A percentile compares a stretch with the other conserved stretches of the same genome.
Conservation (phyloP, 2,329 filamentous ascomycete genomes). For the Fusarium lateritium region DNA sequence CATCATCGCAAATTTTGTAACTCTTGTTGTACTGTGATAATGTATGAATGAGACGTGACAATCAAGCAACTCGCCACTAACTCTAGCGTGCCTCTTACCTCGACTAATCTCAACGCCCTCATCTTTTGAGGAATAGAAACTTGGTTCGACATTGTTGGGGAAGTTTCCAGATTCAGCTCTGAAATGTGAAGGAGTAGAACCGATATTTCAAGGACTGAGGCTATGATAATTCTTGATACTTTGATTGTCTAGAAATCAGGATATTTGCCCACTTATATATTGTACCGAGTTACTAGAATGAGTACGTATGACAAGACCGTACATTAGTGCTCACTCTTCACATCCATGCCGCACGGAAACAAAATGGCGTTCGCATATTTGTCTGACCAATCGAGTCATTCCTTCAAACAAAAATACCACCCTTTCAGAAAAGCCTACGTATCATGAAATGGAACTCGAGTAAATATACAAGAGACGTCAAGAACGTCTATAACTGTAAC, state of each 20-base stretch:
- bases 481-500: not conserved
- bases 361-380: not conserved
- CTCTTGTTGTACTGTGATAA: conserved; percentile 23
- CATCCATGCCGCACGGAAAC: not conserved
- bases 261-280: no score
- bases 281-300: no score
- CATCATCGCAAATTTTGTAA: conserved; percentile 28
- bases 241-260: not conserved
- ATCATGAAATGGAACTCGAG: no score
- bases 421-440: no score
- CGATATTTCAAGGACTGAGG: not conserved
- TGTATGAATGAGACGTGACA: not conserved
- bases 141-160: not conserved
- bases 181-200: not conserved
- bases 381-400: no score
- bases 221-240: not conserved
- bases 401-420: no score
- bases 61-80: not conserved
- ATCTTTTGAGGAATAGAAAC: conserved; percentile 23
- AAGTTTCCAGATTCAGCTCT: not conserved
- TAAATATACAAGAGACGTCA: not conserved
- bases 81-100: conserved; percentile 13
- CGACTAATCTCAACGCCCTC: conserved; percentile 38
- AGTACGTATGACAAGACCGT: not conserved
- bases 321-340: conserved; percentile 17